A percentile compares a stretch with the other conserved stretches of the same genome.
These are phyloP conservation scores for Brassica rapa DNA, from an alignment of 345 rosid genomes.

Conservation along the genomic window DNA sequence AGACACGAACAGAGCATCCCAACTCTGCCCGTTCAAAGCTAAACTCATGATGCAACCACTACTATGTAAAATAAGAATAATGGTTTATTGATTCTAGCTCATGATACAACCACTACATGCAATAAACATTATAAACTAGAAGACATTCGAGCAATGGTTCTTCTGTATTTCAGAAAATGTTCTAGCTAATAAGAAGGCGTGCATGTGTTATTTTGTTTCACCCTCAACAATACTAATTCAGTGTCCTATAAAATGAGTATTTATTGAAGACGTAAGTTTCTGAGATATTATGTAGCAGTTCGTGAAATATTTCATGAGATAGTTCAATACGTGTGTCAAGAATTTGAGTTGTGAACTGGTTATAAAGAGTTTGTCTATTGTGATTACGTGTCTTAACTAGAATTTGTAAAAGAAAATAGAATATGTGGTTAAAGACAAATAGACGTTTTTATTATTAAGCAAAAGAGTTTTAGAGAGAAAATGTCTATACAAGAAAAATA, in stretches of 20 bases:
- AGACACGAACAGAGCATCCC: conserved; percentile 47
- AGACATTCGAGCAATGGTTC: conserved; percentile 1
- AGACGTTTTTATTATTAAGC: too few species aligned
- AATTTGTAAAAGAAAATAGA: too few species aligned
- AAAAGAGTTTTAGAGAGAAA: too few species aligned
- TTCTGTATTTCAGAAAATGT: conserved; percentile 12
- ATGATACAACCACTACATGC: background rate
- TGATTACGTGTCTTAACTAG: too few species aligned
- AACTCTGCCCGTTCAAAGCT: conserved; percentile 4
- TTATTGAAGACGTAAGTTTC: too few species aligned
- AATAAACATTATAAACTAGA: conserved; percentile 14
- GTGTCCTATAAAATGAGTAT: background rate
- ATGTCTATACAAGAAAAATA: too few species aligned
- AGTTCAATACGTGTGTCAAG: too few species aligned
- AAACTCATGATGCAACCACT: background rate
- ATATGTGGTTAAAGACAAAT: too few species aligned
- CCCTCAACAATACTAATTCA: background rate
- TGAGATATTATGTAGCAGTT: too few species aligned
- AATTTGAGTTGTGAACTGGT: too few species aligned
- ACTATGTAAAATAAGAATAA: background rate
- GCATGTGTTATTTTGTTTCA: background rate
- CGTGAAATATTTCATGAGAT: too few species aligned
- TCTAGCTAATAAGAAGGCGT: background rate
- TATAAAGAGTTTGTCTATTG: too few species aligned
- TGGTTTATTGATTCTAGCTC: background rate